A percentile compares a stretch with the other conserved stretches of the same genome.
Evolutionary conservation across 2,329 filamentous ascomycete species (phyloP).

Genomic region (Incumbomyces delicatus): DNA sequence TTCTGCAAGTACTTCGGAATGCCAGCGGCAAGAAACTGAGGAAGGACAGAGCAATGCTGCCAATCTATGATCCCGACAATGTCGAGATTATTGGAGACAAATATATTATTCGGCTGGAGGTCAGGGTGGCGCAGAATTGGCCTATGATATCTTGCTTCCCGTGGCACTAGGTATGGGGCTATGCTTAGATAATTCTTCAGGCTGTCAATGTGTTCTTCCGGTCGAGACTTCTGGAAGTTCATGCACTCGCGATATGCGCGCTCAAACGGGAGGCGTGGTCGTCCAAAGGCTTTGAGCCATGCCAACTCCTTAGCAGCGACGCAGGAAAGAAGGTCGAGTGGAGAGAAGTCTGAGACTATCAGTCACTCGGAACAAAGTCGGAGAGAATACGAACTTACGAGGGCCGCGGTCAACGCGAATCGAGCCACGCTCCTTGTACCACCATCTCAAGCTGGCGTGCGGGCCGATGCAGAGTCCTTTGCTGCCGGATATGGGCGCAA

Average conservation of each 20-base stretch:
- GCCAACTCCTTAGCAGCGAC: constrained; percentile 1
- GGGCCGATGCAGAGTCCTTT: constrained; percentile 3
- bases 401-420: constrained; percentile 1
- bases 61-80: constrained; percentile 34
- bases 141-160: neutral
- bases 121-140: constrained; percentile 22
- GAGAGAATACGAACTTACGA: constrained; percentile 2
- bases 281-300: constrained; percentile 5
- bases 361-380: neutral
- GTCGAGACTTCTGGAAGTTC: neutral
- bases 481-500: neutral
- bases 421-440: neutral
- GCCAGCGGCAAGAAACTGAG: constrained; percentile 28
- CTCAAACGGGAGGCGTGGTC: constrained; percentile 5
- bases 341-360: neutral
- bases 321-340: neutral
- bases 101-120: constrained; percentile 24
- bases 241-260: neutral
- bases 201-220: neutral
- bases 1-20: constrained; percentile 34
- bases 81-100: constrained; percentile 23
- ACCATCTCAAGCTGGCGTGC: constrained; percentile 1
- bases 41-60: constrained; percentile 31
- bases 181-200: neutral
- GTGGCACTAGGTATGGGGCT: neutral